These are phyloP conservation scores for Luzula sylvatica DNA, from an alignment of 176 grass and related monocot genomes.

Conservation along the genomic window DNA sequence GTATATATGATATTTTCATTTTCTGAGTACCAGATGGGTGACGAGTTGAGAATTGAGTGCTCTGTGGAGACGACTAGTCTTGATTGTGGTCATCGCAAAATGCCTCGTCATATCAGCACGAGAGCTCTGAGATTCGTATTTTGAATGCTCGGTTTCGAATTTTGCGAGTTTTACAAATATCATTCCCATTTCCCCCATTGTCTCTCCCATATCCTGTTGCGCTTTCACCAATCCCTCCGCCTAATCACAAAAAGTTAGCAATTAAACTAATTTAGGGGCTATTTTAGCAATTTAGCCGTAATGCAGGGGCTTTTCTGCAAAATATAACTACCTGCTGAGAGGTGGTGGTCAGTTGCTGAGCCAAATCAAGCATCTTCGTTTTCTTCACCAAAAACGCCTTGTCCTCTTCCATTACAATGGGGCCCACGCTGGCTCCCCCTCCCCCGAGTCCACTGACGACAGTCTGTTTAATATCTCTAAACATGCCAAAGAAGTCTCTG, in stretches of 20 bases:
- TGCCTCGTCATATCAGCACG: conserved; percentile 51
- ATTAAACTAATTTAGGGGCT: too few relatives aligned
- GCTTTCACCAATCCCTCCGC: conserved; percentile 52
- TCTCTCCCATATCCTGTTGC: conserved; percentile 62
- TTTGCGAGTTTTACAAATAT: conserved; percentile 74
- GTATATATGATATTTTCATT: too few relatives aligned
- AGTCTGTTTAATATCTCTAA: conserved; percentile 78
- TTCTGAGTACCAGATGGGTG: conserved; percentile 53
- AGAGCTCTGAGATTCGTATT: conserved; percentile 43
- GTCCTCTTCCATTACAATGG: conserved; percentile 51
- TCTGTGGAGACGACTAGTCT: conserved; percentile 61
- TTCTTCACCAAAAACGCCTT: conserved; percentile 54
- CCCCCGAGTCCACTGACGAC: conserved; percentile 44
- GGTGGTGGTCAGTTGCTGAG: conserved; percentile 54
- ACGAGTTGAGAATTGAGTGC: conserved; percentile 52
- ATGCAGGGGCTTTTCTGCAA: background rate
- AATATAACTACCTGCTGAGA: conserved; percentile 54
- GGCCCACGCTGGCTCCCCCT: conserved; percentile 24
- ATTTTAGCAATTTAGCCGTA: background rate
- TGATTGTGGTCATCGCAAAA: conserved; percentile 56
- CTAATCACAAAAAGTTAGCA: conserved; percentile 30
- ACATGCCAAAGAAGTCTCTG: conserved; percentile 71
- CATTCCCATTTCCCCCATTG: conserved; percentile 67
- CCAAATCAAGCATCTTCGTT: conserved; percentile 53
- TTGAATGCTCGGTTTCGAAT: conserved; percentile 57